Evolutionary conservation across 495 filamentous ascomycete genomes (phyloP), one percentile per base, ranked within the genome.

Genomic region (Aspergillus ostianus): DNA sequence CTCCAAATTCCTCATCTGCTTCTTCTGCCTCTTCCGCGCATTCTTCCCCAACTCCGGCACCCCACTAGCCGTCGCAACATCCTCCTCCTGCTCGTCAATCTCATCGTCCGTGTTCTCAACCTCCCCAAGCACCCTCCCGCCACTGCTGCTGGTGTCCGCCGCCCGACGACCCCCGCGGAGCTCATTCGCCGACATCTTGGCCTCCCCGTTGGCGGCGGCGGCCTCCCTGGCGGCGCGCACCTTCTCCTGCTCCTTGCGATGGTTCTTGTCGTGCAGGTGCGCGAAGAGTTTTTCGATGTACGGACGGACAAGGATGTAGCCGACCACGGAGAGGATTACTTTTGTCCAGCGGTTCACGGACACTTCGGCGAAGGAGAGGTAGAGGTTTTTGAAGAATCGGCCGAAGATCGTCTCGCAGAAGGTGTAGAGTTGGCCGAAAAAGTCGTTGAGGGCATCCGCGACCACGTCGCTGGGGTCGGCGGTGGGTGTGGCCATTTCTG

Each of bases 241-340:
- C 73, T 79, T 78, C 64, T 75, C 78, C 61, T 74, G 77, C 55
- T 81, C 75, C 67, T 80, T 81, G 12, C 78, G 77, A 29, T 74
- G 77, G 47, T 85, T 82, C 45, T 80, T 82, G 32, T 87, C 85
- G 10, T 83, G 77, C 65, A 82, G 78, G 55, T 81, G 76, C 15
- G 78, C 71, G 60, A 80, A 80, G 51, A 73, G 80, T 61, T 64
- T 77, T 69, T 67, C 83, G 55, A 91, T 75, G 66, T 86, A 88
- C 0, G 87, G 86, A 4, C 88, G 81, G n/a, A 91, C 59, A 17
- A 91, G 71, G 58, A 84, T 47, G 73, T 90, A 90, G 66, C 74
- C 77, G 51, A 86, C 74, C 15, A 86, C 83, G 51, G 87, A 77
- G 56, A 81, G 75, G 57, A 87, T 70, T 26, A 90, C 70, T 30